Evolutionary conservation across 768 basidiomycete genomes (phyloP), one percentile per base, ranked within the genome.

Genomic region (Chalciporus piperatus): DNA sequence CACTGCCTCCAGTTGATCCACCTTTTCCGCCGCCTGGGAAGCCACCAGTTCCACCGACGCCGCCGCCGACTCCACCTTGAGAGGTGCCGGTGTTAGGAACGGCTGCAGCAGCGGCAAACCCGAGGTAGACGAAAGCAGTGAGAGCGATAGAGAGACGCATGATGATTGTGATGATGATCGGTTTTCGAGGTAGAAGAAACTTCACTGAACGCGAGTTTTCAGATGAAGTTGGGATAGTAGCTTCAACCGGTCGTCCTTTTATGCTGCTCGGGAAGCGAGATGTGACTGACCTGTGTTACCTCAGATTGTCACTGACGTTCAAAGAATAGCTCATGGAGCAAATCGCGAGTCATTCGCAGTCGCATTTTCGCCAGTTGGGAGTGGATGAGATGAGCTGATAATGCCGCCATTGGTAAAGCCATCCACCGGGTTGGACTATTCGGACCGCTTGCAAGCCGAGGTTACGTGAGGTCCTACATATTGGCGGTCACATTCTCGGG

Each of bases 61-160:
- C 35, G 16, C 16, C 14, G 35, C 16, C 35, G 7, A 32, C 12
- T 7, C 30, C 30, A 32, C 30, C 30, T 12, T 32, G 30, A 20
- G 28, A 9, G 32, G 38, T 14, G 13, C 16, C 8, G 7, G 33
- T n/a, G 6, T 2, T n/a, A 37, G 49, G 54, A 10, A 55, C 14
- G 27, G 46, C 41, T 8, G 46, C 45, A 6, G 46, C 49, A 0
- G 46, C 33, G 16, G 50, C 41, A n/a, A 55, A n/a, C 4, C 41
- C 33, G 10, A 55, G 45, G 46, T 51, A 55, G 28, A 42, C 25
- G 22, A 50, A 40, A 4, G 46, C 16, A 17, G 47, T 10, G 37
- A 55, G 33, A n/a, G 45, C 11, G 28, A 32, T 32, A 11, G 41
- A 39, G 38, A 51, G 28, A 20, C 50, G 54, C 50, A 55, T 55